These are phyloP conservation scores for Ophiostoma ulmi DNA, from an alignment of 2,329 filamentous ascomycete genomes.

Conservation along the genomic window DNA sequence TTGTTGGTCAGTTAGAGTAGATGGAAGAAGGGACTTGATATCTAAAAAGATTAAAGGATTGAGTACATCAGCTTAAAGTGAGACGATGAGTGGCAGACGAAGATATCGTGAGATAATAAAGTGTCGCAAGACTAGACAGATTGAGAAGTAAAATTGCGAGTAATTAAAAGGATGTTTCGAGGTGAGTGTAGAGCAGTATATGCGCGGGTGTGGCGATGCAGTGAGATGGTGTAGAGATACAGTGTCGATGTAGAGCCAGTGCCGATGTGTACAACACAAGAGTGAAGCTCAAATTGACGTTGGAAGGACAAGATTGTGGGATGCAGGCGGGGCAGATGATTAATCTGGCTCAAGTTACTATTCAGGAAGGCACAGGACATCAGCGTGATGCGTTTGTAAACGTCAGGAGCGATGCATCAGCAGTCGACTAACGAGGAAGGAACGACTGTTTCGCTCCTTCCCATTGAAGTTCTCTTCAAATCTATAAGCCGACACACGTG, in stretches of 20 bases:
- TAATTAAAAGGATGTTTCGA: not conserved
- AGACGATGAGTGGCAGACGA: not conserved
- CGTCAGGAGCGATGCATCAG: not conserved
- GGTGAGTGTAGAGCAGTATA: not conserved
- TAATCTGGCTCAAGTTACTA: not conserved
- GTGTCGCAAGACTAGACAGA: conserved; percentile 3
- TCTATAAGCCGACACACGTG: not conserved
- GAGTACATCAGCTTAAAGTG: not conserved
- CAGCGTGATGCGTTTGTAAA: not conserved
- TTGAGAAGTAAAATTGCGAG: not conserved
- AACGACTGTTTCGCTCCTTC: not conserved
- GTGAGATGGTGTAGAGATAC: not conserved
- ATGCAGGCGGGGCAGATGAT: not conserved
- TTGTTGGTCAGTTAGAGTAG: not conserved
- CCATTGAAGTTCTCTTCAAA: not conserved
- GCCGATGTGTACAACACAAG: not conserved
- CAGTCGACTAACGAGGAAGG: not conserved
- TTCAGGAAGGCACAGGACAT: not conserved
- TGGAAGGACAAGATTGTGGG: not conserved
- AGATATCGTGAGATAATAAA: not conserved
- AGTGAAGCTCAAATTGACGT: conserved; percentile 1
- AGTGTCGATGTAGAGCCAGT: not conserved
- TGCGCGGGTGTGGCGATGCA: not conserved
- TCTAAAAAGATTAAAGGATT: not conserved
- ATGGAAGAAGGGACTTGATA: not conserved